Evolutionary conservation across 345 rosid species (phyloP).

Genomic region (Erucastrum elatum): DNA sequence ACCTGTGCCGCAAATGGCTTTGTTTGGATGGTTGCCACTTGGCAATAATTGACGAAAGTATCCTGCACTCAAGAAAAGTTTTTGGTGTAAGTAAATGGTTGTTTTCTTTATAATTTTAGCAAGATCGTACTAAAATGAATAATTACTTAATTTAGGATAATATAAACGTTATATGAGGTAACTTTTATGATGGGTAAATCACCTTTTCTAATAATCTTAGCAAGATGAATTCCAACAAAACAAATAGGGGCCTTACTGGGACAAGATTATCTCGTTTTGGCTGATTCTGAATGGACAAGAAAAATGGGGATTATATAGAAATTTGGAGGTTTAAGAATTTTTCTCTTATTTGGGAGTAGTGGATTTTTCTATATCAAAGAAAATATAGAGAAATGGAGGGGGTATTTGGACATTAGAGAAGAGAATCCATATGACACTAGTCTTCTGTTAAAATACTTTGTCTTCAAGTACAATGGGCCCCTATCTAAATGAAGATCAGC

Average conservation of each 20-base stretch:
- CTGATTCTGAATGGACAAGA: neutral
- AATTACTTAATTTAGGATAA: too few species aligned
- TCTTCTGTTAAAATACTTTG: slow-evolving; percentile 33
- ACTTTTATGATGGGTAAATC: too few species aligned
- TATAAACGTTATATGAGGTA: too few species aligned
- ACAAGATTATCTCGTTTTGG: neutral
- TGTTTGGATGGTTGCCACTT: slow-evolving; percentile 35
- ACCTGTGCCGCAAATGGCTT: slow-evolving; percentile 37
- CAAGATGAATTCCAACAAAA: neutral
- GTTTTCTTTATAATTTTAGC: neutral
- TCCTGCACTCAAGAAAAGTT: slow-evolving; percentile 7
- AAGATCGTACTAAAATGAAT: too few species aligned
- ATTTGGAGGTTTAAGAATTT: neutral
- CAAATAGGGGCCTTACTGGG: neutral
- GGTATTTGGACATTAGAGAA: neutral
- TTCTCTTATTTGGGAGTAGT: neutral
- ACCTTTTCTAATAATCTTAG: neutral
- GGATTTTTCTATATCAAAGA: neutral
- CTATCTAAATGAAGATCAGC: slow-evolving; percentile 29
- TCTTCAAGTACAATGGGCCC: slow-evolving; percentile 41
- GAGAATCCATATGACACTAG: slow-evolving; percentile 38
- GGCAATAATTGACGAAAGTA: slow-evolving; percentile 23
- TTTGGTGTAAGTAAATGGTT: neutral
- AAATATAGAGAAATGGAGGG: neutral
- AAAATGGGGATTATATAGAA: neutral